A percentile compares a stretch with the other conserved stretches of the same genome.
These are phyloP conservation scores for Ceriops decandra DNA, from an alignment of 345 rosid species.

Conservation along the genomic window DNA sequence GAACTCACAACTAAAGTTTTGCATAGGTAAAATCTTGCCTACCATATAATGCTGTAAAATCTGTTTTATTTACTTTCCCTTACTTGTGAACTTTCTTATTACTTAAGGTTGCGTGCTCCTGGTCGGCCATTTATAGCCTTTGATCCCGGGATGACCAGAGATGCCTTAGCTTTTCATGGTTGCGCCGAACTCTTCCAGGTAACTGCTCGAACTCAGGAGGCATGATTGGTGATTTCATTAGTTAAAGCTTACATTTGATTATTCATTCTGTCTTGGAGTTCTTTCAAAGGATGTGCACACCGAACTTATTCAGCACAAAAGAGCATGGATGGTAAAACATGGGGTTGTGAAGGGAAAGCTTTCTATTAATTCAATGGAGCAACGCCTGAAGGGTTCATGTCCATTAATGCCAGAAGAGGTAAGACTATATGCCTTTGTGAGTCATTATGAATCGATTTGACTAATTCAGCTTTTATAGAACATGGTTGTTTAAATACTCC, in stretches of 20 bases:
- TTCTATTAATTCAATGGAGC: slow-evolving; percentile 53
- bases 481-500: not conserved
- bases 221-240: slow-evolving; percentile 14
- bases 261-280: slow-evolving; percentile 49
- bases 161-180: slow-evolving; percentile 90
- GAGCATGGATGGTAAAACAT: slow-evolving; percentile 90
- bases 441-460: not conserved
- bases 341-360: slow-evolving; percentile 77
- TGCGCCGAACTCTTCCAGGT: slow-evolving; percentile 99
- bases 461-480: not conserved
- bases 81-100: slow-evolving; percentile 6
- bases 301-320: slow-evolving; percentile 91
- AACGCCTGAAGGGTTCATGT: slow-evolving; percentile 71
- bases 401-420: slow-evolving; percentile 98
- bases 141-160: slow-evolving; percentile 97
- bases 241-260: slow-evolving; percentile 14
- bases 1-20: slow-evolving; percentile 76
- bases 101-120: slow-evolving; percentile 65
- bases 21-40: slow-evolving; percentile 46
- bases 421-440: slow-evolving; percentile 10
- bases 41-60: slow-evolving; percentile 3
- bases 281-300: slow-evolving; percentile 84
- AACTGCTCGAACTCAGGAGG: slow-evolving; percentile 26
- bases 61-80: not conserved
- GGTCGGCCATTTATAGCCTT: slow-evolving; percentile 89